Evolutionary conservation across 371 early-diverging fungal genomes (phyloP), one percentile per base, ranked within the genome.

Genomic region (Zychaea mexicana): DNA sequence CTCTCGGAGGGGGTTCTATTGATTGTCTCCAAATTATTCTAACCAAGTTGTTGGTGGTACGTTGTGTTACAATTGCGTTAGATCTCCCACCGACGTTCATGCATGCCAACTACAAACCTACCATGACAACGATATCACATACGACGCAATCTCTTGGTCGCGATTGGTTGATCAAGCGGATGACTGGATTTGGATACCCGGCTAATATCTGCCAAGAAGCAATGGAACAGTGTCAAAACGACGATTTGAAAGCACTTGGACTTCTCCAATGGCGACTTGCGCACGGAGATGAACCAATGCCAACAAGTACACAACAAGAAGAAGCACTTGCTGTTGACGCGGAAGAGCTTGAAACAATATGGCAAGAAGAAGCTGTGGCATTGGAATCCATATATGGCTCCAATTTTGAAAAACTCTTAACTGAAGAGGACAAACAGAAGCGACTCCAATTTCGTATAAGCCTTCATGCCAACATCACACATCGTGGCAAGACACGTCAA

Each of bases 301-400:
- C 75, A 0, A 55, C n/a, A n/a, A n/a, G n/a, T n/a, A n/a, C n/a
- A n/a, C n/a, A 62, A 1, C 73, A 71, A 0, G 65, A 68, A 1
- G 53, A 61, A 2, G 27, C 17, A 8, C 33, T 67, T 1, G 80
- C 73, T 4, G 72, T 69, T 8, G 71, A 81, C 38, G 82, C 42
- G 2, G 78, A 82, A 19, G 85, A 85, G 46, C 67, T 82, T 0
- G 55, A 76, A 6, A 66, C 65, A 7, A 64, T 71, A 4, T 65
- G 77, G 12, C 71, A 83, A 30, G 88, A 86, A 31, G 88, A 91
- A 67, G 64, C 82, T 5, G 64, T 83, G 17, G 85, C 87, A 1
- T 72, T 93, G 4, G 88, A 84, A 45, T 83, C 91, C 12, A 90
- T 93, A n/a, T 93, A 88, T 53, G 87, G 82, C 21, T 67, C 62